Base-by-base conservation (phyloP, 2,329 filamentous ascomycete species). In the Talaromyces piceae region DNA sequence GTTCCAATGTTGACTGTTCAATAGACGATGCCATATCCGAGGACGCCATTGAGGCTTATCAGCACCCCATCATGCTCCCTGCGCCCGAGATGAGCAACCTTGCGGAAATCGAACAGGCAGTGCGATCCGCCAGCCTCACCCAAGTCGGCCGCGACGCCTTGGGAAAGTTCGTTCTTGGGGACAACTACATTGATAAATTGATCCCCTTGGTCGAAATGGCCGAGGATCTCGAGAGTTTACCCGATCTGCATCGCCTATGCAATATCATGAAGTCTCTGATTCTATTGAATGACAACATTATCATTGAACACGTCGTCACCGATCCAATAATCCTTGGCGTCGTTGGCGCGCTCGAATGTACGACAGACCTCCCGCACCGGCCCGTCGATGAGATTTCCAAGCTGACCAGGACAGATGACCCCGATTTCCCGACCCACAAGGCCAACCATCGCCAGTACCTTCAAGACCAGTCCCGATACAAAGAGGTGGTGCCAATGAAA, bases 251-350 rank as follows among this genome's bases (percentile, higher is more conserved):
- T 68, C 83, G 87, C 45, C 76, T 98, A 43, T 98, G 93, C 80
- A 95, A 90, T 67, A 96, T 98, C 66, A 93, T 96, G 88, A 98
- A 98, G 76, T 87, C 86, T 53, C 80, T 97, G 51, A 94, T 98
- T 49, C 76, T 97, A 49, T 81, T 97, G 56, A 98, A 97, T 72
- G 93, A 98, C 67, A 95, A 87, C 26, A 80, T 84, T 53, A 95
- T 98, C 57, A 95, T 98, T 62, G 93, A 98, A 69, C 85, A 89
- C 59, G 87, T 91, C 12, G 91, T 98, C 23, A 88, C 87, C 12
- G 91, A 97, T 70, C 83, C 90, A 52, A 86, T 91, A 58, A 84
- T 97, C 41, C 73, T 95, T 58, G 93, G 91, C 16, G 91, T 97
- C 23, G 91, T 98, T 31, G 93, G 93, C 54, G 93, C 93, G 22